Evolutionary conservation across 805 yeast species (phyloP).

Genomic region (Teunomyces aglyptinius): DNA sequence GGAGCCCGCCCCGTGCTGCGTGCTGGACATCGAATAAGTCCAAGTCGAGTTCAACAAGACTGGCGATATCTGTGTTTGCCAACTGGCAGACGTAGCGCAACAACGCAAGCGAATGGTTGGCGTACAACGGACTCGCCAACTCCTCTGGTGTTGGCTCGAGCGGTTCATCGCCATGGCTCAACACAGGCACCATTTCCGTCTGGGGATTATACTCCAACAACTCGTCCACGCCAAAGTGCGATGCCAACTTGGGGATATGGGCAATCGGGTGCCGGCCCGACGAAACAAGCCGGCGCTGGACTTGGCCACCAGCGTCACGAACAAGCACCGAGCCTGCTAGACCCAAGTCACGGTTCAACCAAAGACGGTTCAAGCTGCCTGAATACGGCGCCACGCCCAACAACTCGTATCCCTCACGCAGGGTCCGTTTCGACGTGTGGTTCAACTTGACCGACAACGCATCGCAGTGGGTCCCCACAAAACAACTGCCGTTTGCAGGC

Average conservation of each 20-base stretch:
- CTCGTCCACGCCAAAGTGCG: slow-evolving; percentile 31
- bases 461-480: slow-evolving; percentile 36
- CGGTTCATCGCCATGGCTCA: slow-evolving; percentile 21
- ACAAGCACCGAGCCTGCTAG: slow-evolving; percentile 38
- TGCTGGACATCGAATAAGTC: slow-evolving; percentile 37
- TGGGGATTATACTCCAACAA: slow-evolving; percentile 30
- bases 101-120: slow-evolving; percentile 30
- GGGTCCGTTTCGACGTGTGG: slow-evolving; percentile 21
- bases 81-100: slow-evolving; percentile 31
- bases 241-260: slow-evolving; percentile 40
- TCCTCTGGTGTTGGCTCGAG: slow-evolving; percentile 29
- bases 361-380: slow-evolving; percentile 30
- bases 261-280: slow-evolving; percentile 39
- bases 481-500: slow-evolving; percentile 26
- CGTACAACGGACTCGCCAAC: slow-evolving; percentile 22
- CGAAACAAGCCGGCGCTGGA: slow-evolving; percentile 25
- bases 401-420: slow-evolving; percentile 31
- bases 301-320: slow-evolving; percentile 18
- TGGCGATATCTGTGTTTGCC: slow-evolving; percentile 18
- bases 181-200: slow-evolving; percentile 39
- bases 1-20: slow-evolving; percentile 37
- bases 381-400: slow-evolving; percentile 44
- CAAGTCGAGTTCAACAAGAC: slow-evolving; percentile 32
- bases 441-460: slow-evolving; percentile 37
- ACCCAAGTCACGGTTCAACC: slow-evolving; percentile 45